phyloP scores from a whole-genome alignment of 208 protist genomes.

The Acanthamoeba royreba region DNA sequence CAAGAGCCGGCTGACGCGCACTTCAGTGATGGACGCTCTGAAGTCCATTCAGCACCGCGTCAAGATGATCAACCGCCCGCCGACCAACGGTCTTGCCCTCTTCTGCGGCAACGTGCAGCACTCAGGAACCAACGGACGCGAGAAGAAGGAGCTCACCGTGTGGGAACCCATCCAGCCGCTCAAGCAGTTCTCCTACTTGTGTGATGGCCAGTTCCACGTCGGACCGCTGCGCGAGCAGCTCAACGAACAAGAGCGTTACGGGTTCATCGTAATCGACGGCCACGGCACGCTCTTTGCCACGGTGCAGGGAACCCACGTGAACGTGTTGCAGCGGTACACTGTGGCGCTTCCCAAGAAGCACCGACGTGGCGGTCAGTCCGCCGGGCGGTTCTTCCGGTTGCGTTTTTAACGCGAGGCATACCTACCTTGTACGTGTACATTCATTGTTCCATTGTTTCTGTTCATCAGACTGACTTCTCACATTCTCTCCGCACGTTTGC shows the following conservation, averaged over 20 bases:
- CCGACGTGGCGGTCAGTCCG: slow-evolving; percentile 20
- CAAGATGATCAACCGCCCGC: not conserved
- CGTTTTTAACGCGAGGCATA: slow-evolving; percentile 47
- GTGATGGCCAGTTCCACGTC: slow-evolving; percentile 5
- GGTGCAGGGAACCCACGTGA: not conserved
- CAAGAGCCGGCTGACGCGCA: not conserved
- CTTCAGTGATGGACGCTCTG: not conserved
- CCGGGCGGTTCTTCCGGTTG: slow-evolving; percentile 7
- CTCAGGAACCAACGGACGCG: not conserved
- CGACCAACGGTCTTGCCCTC: slow-evolving; percentile 3
- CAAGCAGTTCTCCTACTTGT: slow-evolving; percentile 15
- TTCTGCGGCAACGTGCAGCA: not conserved
- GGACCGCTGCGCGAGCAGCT: not conserved
- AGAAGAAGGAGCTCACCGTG: slow-evolving; percentile 45
- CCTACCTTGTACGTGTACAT: not conserved
- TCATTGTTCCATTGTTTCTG: not conserved
- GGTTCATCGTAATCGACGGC: slow-evolving; percentile 28
- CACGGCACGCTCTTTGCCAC: slow-evolving; percentile 26
- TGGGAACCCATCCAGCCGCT: slow-evolving; percentile 25
- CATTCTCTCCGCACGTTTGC: not conserved
- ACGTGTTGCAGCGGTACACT: not conserved
- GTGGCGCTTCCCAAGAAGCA: slow-evolving; percentile 26
- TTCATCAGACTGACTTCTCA: not conserved
- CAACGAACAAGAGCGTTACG: not conserved
- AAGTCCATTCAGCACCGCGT: slow-evolving; percentile 43